phyloP scores from a whole-genome alignment of 495 filamentous ascomycete species.

The Aspergillus sclerotioniger region DNA sequence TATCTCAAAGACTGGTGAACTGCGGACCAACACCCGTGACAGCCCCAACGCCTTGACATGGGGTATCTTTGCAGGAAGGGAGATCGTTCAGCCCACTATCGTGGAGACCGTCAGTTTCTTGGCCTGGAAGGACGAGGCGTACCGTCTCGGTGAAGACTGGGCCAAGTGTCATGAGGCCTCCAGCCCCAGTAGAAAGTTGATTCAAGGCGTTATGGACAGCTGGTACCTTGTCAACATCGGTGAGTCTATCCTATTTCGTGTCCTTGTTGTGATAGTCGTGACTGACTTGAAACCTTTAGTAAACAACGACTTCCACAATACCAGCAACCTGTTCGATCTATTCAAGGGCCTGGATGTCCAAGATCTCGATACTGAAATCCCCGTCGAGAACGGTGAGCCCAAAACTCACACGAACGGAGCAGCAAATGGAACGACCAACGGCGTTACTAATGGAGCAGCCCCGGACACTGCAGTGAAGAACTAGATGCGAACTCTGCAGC shows the following conservation, averaged over 20 bases:
- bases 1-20: slow-evolving; percentile 73
- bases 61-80: slow-evolving; percentile 98
- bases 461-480: slow-evolving; percentile 21
- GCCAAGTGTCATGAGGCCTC: slow-evolving; percentile 78
- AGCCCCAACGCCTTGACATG: slow-evolving; percentile 97
- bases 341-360: slow-evolving; percentile 76
- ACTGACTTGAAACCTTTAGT: slow-evolving; percentile 53
- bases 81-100: slow-evolving; percentile 99
- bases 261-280: not conserved
- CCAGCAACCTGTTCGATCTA: slow-evolving; percentile 72
- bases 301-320: slow-evolving; percentile 91
- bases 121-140: slow-evolving; percentile 99
- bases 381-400: slow-evolving; percentile 18
- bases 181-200: slow-evolving; percentile 77
- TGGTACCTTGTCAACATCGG: slow-evolving; percentile 97
- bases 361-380: slow-evolving; percentile 53
- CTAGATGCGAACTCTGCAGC: slow-evolving; percentile 20
- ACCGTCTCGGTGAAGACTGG: slow-evolving; percentile 89
- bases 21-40: slow-evolving; percentile 79
- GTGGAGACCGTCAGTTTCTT: slow-evolving; percentile 97
- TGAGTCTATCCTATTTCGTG: slow-evolving; percentile 41
- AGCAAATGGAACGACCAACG: slow-evolving; percentile 21
- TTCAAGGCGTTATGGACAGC: slow-evolving; percentile 78
- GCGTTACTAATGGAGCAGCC: not conserved
- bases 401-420: slow-evolving; percentile 17